Evolutionary conservation across 495 filamentous ascomycete genomes (phyloP), one percentile per base, ranked within the genome.

Genomic region (Rhizodiscina lignyota): DNA sequence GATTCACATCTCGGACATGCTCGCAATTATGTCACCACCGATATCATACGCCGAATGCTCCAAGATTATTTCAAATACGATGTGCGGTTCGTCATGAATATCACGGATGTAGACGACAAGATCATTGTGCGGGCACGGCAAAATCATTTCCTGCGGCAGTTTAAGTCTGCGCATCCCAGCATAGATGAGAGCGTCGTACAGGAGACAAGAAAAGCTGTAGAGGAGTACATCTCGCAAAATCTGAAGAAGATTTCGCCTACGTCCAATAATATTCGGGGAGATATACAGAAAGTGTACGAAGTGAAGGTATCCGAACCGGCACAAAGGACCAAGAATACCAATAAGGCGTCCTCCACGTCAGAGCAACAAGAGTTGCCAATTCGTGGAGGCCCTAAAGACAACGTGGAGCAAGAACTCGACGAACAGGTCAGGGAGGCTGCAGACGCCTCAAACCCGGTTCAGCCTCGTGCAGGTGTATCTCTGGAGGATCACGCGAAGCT

Each of bases 81-180:
- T 21, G 73, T 96, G 37, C 69, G 77, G 29, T 94, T 93, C 64
- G 83, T 94, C 31, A 87, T 91, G 79, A 97, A 97, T 55, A 81
- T 92, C 45, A 93, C 86, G 3, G 83, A 93, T 59, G 70, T 93
- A 1, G 84, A 93, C 52, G 83, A 93, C 59, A 96, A 92, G 74
- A 91, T 93, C 46, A 91, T 94, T 45, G 62, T 93, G 33, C 68
- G 81, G 42, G 85, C 71, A 1, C 66, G 85, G 43, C 72, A 87
- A 54, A 72, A 83, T 43, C 67, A 83, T 43, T 61, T 94, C 3
- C 72, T 91, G 27, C 55, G 52, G 10, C 52, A 66, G 35, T 75
- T 70, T 43, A 60, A 62, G 20, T 39, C 51, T 4, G 42, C 53
- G n/a, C 60, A 67, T 43, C 48, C 53, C 20, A 52, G 36, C 2